Evolutionary conservation across 805 yeast genomes (phyloP).

Genomic region (Saccharomycopsis vini): DNA sequence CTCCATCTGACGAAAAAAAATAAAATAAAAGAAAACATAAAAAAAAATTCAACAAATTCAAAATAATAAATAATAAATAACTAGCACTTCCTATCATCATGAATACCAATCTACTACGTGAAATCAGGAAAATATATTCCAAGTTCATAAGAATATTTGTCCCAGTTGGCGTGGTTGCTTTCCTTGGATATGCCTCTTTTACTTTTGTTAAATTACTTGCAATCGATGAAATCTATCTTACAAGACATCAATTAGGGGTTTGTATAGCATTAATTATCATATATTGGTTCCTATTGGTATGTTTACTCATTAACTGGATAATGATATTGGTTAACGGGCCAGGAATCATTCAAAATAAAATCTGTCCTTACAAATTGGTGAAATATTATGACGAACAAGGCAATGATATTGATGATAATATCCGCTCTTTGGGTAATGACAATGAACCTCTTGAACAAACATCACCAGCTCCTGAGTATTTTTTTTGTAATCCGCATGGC

Average conservation of each 20-base stretch:
- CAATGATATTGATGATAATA: constrained; percentile 1
- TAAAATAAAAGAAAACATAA: no score
- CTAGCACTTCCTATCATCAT: no score
- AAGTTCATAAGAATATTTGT: background rate
- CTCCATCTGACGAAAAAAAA: no score
- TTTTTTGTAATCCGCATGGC: constrained; percentile 64
- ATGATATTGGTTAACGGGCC: constrained; percentile 14
- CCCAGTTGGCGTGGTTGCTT: constrained; percentile 7
- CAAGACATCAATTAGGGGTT: background rate
- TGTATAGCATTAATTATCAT: constrained; percentile 6
- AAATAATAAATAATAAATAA: no score
- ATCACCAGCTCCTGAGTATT: constrained; percentile 38
- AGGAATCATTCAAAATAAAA: constrained; percentile 10
- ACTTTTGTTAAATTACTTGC: constrained; percentile 7
- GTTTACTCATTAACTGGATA: constrained; percentile 13
- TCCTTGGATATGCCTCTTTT: constrained; percentile 9
- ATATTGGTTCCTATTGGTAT: constrained; percentile 8
- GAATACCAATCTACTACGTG: background rate
- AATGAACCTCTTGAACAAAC: background rate
- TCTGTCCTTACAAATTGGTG: constrained; percentile 15
- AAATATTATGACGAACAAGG: constrained; percentile 13
- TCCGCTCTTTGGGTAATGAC: background rate
- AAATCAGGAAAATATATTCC: background rate
- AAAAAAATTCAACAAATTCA: no score
- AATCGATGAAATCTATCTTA: background rate